phyloP scores from a whole-genome alignment of 306 rosid species.

The Castanospermum australe region DNA sequence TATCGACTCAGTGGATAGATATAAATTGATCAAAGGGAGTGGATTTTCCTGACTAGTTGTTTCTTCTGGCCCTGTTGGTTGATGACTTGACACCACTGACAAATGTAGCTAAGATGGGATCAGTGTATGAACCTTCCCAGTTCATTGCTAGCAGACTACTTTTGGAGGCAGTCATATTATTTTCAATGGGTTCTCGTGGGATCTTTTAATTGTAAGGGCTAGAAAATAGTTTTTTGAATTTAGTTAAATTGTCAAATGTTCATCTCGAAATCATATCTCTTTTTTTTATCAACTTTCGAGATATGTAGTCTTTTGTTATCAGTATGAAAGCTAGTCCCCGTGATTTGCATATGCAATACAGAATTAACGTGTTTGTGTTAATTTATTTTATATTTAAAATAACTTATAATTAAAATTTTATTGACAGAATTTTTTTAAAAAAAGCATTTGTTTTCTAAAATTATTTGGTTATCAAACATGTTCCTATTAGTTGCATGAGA shows the following conservation, averaged over 20 bases:
- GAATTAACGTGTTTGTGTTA: too few species aligned
- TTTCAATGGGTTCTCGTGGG: too few species aligned
- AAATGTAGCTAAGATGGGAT: conserved; percentile 11
- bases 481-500: too few species aligned
- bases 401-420: too few species aligned
- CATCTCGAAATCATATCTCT: not conserved
- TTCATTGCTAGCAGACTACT: conserved; percentile 19
- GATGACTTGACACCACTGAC: conserved; percentile 34
- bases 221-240: not conserved
- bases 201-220: not conserved
- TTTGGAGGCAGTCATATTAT: too few species aligned
- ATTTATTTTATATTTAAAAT: too few species aligned
- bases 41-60: not conserved
- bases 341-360: not conserved
- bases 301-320: not conserved
- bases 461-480: too few species aligned
- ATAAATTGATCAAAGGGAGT: not conserved
- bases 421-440: too few species aligned
- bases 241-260: not conserved
- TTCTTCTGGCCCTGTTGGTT: conserved; percentile 23
- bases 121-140: conserved; percentile 23
- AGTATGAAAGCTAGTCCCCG: not conserved
- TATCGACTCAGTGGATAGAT: conserved; percentile 60
- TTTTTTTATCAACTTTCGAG: not conserved
- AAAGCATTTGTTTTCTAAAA: too few species aligned